These are phyloP conservation scores for Yamadazyma kanchanaburiensis DNA, from an alignment of 1,139 yeast genomes.

Conservation along the genomic window DNA sequence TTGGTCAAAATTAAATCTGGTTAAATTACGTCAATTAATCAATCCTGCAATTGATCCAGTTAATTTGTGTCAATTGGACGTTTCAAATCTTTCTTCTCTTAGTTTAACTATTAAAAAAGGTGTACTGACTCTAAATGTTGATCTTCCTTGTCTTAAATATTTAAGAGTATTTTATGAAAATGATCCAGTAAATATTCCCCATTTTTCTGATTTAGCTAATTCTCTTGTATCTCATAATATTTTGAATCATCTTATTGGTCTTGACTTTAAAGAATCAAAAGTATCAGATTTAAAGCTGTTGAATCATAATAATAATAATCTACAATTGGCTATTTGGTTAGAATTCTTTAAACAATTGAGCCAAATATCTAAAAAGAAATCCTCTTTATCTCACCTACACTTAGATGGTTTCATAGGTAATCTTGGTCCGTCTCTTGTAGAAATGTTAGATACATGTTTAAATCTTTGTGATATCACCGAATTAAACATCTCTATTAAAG, in stretches of 20 bases:
- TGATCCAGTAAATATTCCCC: constrained; percentile 4
- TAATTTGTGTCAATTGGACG: not conserved
- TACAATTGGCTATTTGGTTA: constrained; percentile 9
- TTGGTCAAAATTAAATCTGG: not conserved
- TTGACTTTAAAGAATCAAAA: constrained; percentile 10
- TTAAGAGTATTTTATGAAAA: constrained; percentile 10
- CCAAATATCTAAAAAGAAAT: too few relatives aligned
- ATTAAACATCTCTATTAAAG: constrained; percentile 7
- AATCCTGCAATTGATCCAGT: not conserved
- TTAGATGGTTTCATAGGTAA: constrained; percentile 13
- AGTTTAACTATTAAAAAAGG: not conserved
- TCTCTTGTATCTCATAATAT: constrained; percentile 1
- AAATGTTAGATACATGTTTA: constrained; percentile 4
- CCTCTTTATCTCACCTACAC: too few relatives aligned
- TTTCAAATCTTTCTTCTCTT: not conserved
- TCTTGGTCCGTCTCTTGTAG: constrained; percentile 3
- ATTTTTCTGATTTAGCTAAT: constrained; percentile 5
- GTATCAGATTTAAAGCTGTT: constrained; percentile 6
- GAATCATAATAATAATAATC: constrained; percentile 7
- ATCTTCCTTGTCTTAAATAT: constrained; percentile 6
- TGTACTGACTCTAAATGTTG: too few relatives aligned
- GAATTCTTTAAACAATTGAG: constrained; percentile 7
- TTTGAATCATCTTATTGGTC: constrained; percentile 2
- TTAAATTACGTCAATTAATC: constrained; percentile 1
- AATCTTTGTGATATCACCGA: constrained; percentile 4